phyloP scores from a whole-genome alignment of 2,329 filamentous ascomycete genomes.

The Dryadomyces quercivorus region DNA sequence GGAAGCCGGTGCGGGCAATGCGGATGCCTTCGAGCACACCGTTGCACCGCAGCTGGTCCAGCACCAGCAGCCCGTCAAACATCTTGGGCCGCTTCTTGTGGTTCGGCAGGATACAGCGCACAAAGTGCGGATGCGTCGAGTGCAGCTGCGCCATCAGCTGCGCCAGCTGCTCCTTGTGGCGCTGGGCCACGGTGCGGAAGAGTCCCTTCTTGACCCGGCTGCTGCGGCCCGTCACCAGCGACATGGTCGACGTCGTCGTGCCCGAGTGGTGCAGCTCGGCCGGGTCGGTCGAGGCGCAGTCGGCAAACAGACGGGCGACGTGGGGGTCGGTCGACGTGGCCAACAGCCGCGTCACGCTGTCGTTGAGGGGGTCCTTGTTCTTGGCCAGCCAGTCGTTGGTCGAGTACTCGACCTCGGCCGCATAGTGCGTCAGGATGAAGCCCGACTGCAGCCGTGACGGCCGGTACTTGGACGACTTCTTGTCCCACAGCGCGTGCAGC shows the following conservation, averaged over 20 bases:
- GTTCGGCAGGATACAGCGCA: conserved; percentile 93
- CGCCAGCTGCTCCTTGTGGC: conserved; percentile 97
- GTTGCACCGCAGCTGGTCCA: conserved; percentile 96
- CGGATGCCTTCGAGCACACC: conserved; percentile 98
- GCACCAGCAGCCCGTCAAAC: conserved; percentile 79
- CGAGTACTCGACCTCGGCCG: conserved; percentile 93
- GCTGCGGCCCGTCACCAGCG: conserved; percentile 31
- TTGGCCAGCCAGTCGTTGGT: conserved; percentile 95
- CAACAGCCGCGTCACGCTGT: conserved; percentile 85
- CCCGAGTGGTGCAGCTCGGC: conserved; percentile 42
- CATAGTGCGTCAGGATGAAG: conserved; percentile 94
- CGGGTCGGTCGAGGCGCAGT: conserved; percentile 57
- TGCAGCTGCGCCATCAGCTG: conserved; percentile 89
- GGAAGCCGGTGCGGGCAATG: conserved; percentile 93
- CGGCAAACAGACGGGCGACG: conserved; percentile 71
- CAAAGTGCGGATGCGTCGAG: conserved; percentile 95
- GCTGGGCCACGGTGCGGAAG: conserved; percentile 90
- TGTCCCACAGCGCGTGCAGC: conserved; percentile 91
- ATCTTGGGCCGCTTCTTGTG: conserved; percentile 96
- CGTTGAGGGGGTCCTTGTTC: conserved; percentile 96
- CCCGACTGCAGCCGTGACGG: conserved; percentile 79
- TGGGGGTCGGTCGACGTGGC: conserved; percentile 74
- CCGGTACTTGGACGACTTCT: conserved; percentile 88
- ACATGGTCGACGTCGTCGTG: neutral
- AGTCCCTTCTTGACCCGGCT: conserved; percentile 93